These are phyloP conservation scores for Cucumis cinereus DNA, from an alignment of 306 rosid genomes.

Conservation along the genomic window DNA sequence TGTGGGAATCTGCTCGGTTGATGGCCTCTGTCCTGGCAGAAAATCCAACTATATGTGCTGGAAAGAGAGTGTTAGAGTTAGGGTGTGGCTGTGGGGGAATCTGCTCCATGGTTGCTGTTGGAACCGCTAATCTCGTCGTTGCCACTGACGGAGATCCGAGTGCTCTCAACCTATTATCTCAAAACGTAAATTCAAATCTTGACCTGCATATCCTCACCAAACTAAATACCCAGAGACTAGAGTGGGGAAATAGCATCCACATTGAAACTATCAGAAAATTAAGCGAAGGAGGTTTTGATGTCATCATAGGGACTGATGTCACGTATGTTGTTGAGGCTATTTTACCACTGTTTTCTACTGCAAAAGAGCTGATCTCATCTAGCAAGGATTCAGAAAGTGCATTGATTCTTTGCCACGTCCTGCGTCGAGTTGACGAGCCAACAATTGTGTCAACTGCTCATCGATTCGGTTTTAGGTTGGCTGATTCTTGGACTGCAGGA, in stretches of 20 bases:
- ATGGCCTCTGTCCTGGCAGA: constrained; percentile 68
- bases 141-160: constrained; percentile 77
- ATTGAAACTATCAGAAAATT: constrained; percentile 48
- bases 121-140: constrained; percentile 43
- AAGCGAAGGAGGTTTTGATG: constrained; percentile 43
- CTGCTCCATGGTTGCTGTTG: constrained; percentile 71
- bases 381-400: constrained; percentile 13
- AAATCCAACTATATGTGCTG: constrained; percentile 58
- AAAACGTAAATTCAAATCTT: constrained; percentile 56
- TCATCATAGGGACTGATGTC: constrained; percentile 80
- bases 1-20: constrained; percentile 91
- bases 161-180: constrained; percentile 49
- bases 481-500: constrained; percentile 51
- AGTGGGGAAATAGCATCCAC: constrained; percentile 67
- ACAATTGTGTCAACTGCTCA: constrained; percentile 57
- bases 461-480: constrained; percentile 47
- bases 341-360: constrained; percentile 67
- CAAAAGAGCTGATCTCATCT: constrained; percentile 47
- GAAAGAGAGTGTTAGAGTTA: constrained; percentile 72
- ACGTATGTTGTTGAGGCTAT: constrained; percentile 71
- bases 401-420: constrained; percentile 65
- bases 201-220: constrained; percentile 27
- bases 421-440: constrained; percentile 67
- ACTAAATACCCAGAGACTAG: constrained; percentile 30
- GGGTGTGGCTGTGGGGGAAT: constrained; percentile 84